phyloP scores from a whole-genome alignment of 257 asterid genomes.

The Solanum chiquidenum region DNA sequence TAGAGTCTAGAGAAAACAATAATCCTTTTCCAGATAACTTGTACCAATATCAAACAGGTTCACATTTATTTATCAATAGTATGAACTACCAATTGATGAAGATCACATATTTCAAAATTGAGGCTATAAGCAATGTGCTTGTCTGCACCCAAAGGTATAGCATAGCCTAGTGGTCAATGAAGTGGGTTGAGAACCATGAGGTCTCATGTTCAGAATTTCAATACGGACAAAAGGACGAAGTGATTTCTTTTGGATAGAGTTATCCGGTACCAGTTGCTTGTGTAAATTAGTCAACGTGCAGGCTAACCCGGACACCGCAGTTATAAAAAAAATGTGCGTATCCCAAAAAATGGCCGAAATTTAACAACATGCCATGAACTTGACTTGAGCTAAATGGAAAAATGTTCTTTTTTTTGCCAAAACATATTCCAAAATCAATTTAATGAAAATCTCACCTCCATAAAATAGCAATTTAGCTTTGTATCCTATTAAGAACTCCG shows the following conservation, averaged over 20 bases:
- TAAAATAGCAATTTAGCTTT: not conserved
- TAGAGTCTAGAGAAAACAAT: not conserved
- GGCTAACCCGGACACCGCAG: not conserved
- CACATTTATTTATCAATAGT: not conserved
- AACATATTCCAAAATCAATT: not conserved
- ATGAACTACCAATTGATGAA: not conserved
- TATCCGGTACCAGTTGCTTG: not conserved
- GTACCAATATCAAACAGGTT: not conserved
- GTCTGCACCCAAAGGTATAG: not conserved
- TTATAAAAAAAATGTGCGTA: not conserved
- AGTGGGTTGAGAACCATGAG: not conserved
- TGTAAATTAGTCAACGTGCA: not conserved
- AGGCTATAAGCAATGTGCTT: not conserved
- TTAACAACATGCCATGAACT: not conserved
- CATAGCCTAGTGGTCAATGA: no score
- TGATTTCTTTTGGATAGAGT: not conserved
- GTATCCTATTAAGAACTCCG: not conserved
- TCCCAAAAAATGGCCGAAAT: not conserved
- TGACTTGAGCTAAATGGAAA: not conserved
- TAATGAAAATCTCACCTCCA: not conserved
- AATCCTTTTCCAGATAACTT: not conserved
- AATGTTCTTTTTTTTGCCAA: not conserved
- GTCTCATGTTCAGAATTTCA: not conserved
- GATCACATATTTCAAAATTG: not conserved
- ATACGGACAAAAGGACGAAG: not conserved